These are phyloP conservation scores for Amniculicola lignicola DNA, from an alignment of 495 filamentous ascomycete species.

Conservation along the genomic window DNA sequence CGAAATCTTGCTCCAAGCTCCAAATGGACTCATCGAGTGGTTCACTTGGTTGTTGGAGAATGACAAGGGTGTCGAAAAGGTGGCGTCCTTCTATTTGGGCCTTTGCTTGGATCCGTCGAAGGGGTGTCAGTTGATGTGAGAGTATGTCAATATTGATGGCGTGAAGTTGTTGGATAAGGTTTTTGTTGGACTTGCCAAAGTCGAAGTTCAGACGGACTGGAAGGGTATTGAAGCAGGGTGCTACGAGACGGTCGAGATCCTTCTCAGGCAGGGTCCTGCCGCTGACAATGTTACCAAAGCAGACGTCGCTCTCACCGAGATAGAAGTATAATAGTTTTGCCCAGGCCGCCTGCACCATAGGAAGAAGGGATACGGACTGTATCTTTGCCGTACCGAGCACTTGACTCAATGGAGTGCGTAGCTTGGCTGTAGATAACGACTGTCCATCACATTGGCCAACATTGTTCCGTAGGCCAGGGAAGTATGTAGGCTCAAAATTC, in stretches of 20 bases:
- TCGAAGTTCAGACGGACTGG: slow-evolving; percentile 64
- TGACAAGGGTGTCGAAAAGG: slow-evolving; percentile 74
- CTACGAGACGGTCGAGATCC: slow-evolving; percentile 66
- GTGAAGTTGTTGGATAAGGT: slow-evolving; percentile 54
- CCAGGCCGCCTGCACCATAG: slow-evolving; percentile 68
- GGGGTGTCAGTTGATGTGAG: slow-evolving; percentile 63
- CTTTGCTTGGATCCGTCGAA: slow-evolving; percentile 59
- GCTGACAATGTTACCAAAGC: slow-evolving; percentile 76
- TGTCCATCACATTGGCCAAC: not conserved
- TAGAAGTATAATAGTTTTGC: slow-evolving; percentile 54
- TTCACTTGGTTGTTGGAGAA: slow-evolving; percentile 59
- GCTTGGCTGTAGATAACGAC: slow-evolving; percentile 11
- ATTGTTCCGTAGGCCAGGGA: slow-evolving; percentile 42
- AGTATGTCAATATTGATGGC: slow-evolving; percentile 55
- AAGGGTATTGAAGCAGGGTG: slow-evolving; percentile 86
- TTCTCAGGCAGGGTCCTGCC: slow-evolving; percentile 65
- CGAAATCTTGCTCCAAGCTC: slow-evolving; percentile 62
- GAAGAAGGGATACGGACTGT: slow-evolving; percentile 58
- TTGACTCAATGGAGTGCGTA: slow-evolving; percentile 40
- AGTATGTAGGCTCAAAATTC: slow-evolving; percentile 48
- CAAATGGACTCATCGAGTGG: slow-evolving; percentile 59
- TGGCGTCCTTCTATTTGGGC: slow-evolving; percentile 41
- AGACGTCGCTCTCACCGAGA: slow-evolving; percentile 59
- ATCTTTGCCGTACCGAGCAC: slow-evolving; percentile 50
- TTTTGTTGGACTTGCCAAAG: slow-evolving; percentile 44